These are phyloP conservation scores for Euphorbia lathyris DNA, from an alignment of 345 rosid species.

Conservation along the genomic window DNA sequence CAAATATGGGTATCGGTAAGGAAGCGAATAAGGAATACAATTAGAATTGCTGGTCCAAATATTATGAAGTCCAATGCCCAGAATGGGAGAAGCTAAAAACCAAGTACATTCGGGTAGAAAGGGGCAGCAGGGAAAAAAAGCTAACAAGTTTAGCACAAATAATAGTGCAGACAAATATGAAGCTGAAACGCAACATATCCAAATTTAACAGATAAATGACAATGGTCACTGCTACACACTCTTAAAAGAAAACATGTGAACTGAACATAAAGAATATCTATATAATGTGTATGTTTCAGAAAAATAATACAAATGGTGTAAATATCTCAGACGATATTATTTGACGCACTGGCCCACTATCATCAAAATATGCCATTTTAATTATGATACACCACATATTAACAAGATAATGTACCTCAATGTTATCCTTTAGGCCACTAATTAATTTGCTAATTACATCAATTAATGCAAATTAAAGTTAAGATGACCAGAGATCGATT, in stretches of 20 bases:
- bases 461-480: too few relatives aligned
- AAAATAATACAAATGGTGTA: background rate
- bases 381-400: background rate
- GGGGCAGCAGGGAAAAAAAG: background rate
- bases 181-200: background rate
- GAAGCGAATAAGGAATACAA: background rate
- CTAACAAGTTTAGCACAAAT: background rate
- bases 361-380: background rate
- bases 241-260: background rate
- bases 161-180: background rate
- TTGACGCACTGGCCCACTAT: background rate
- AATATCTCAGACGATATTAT: background rate
- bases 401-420: conserved; percentile 57
- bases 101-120: background rate
- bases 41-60: background rate
- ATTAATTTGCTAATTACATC: too few relatives aligned
- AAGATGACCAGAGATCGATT: too few relatives aligned
- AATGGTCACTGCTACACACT: background rate
- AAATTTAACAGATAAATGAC: background rate
- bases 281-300: background rate
- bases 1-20: background rate
- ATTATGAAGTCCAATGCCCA: background rate
- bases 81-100: background rate
- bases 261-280: background rate
- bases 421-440: conserved; percentile 69